Conservation (phyloP, 306 rosid species). For the Lathyrus sativus region DNA sequence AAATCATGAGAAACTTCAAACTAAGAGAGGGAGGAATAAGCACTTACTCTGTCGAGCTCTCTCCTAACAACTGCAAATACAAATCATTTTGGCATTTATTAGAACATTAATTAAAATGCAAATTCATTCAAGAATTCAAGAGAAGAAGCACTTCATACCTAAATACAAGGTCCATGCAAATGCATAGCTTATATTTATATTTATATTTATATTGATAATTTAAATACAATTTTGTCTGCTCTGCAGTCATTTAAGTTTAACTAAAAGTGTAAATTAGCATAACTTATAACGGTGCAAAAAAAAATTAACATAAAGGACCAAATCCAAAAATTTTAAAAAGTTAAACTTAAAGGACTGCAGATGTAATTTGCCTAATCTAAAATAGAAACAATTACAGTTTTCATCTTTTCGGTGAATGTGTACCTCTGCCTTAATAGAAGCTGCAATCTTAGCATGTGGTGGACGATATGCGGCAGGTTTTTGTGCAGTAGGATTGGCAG, state of each 20-base stretch:
- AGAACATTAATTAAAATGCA: conserved; percentile 35
- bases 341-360: neutral
- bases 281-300: no score
- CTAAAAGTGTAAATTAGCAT: no score
- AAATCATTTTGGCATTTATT: conserved; percentile 38
- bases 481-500: conserved; percentile 57
- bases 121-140: conserved; percentile 23
- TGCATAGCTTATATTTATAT: neutral
- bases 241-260: no score
- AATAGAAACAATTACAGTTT: conserved; percentile 1
- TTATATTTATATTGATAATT: neutral
- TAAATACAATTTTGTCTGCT: neutral
- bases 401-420: conserved; percentile 5
- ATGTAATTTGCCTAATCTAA: neutral
- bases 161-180: neutral
- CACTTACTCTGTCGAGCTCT: conserved; percentile 68
- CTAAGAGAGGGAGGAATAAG: neutral
- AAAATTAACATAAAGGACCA: no score
- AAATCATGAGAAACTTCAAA: conserved; percentile 19
- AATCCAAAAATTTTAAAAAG: no score
- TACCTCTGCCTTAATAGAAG: conserved; percentile 89
- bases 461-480: conserved; percentile 95
- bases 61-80: conserved; percentile 74
- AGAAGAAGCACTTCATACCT: conserved; percentile 23
- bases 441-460: conserved; percentile 85